Evolutionary conservation across 257 asterid species (phyloP), one percentile per base, ranked within the genome.

Genomic region (Solanum ahanhuiri): DNA sequence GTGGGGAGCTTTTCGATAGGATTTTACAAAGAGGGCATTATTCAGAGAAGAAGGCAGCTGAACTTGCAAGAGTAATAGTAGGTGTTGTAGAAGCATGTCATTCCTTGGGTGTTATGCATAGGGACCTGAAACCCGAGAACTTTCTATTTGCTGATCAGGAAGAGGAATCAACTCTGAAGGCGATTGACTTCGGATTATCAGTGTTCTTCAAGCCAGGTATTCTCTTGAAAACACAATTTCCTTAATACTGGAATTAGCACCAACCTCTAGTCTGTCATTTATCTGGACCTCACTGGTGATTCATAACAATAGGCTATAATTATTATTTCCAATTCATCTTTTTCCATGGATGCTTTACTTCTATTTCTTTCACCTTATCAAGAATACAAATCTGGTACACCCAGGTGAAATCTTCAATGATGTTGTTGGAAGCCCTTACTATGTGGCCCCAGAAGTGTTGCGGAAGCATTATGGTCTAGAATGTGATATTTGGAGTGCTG

Each of bases 1-100:
- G 99, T 1, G 99, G 99, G 9, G 99, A 96, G 93, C 96, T 96
- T 60, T 96, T 96, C 25, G 98, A 96, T 60, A 90, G 99, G 87
- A 96, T 96, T 12, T 94, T 96, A 83, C 93, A 93, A 58, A 79
- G 94, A 58, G 99, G 99, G 54, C 98, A 96, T 86, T 96, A 96
- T 48, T 89, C 98, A 1, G 99, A 96, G 93, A 96, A 91, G 83
- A 91, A 92, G 89, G 98, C 99, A 28, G 98, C 99, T n/a, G 94
- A 95, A 85, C 98, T 96, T 87, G 93, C 99, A 7, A 95, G 97
- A 88, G 89, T 93, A 10, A 95, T 96, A 2, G 92, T 96, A 86
- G 94, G 96, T 85, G 97, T 96, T 71, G 93, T 96, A 7, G 93
- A 96, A 85, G 89, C 94, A 9, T 96, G 98, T 41, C 99, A 95